Conservation (phyloP, 2,329 filamentous ascomycete genomes). For the Pseudogymnoascus sp. region DNA sequence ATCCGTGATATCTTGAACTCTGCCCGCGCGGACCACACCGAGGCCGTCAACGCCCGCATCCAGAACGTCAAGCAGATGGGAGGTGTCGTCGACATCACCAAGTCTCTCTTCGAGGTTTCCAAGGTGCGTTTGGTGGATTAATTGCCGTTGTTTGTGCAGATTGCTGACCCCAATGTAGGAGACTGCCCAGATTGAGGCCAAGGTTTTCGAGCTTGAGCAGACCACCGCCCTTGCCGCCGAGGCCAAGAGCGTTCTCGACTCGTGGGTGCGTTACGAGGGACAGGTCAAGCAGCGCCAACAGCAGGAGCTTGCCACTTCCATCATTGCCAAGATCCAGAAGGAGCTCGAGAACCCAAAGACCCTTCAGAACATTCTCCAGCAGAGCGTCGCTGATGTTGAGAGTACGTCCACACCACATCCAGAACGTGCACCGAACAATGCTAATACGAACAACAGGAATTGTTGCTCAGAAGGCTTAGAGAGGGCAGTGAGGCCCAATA, state of each 20-base stretch:
- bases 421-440: neutral
- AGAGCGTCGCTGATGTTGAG: slow-evolving; percentile 94
- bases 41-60: slow-evolving; percentile 91
- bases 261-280: slow-evolving; percentile 96
- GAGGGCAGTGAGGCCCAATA: neutral
- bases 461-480: slow-evolving; percentile 10
- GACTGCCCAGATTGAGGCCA: slow-evolving; percentile 89
- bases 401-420: slow-evolving; percentile 48
- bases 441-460: slow-evolving; percentile 9
- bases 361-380: slow-evolving; percentile 94
- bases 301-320: slow-evolving; percentile 81
- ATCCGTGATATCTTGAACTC: slow-evolving; percentile 93
- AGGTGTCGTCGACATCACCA: slow-evolving; percentile 92
- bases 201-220: slow-evolving; percentile 97
- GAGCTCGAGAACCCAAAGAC: slow-evolving; percentile 97
- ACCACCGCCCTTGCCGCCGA: slow-evolving; percentile 84
- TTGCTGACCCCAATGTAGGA: slow-evolving; percentile 39
- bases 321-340: slow-evolving; percentile 98
- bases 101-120: slow-evolving; percentile 93
- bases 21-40: slow-evolving; percentile 88
- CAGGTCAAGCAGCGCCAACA: slow-evolving; percentile 99
- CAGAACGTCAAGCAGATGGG: slow-evolving; percentile 90
- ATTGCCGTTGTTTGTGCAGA: neutral
- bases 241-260: slow-evolving; percentile 93
- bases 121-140: slow-evolving; percentile 56